Conservation (phyloP, 805 yeast genomes). For the Saccharomyces mikatae region DNA sequence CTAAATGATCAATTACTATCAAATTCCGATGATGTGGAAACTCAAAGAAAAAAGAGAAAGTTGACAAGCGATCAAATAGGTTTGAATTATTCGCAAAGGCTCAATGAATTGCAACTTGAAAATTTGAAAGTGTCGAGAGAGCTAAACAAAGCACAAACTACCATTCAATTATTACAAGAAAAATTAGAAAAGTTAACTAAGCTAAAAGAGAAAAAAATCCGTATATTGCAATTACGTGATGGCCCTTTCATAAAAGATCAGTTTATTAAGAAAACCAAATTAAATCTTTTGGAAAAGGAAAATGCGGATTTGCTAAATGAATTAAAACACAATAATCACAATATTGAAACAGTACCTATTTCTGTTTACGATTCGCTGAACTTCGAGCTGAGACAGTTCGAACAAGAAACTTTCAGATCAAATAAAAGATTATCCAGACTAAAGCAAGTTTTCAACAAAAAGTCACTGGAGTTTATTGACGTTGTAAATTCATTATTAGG, state of each 20-base stretch:
- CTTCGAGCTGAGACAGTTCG: conserved; percentile 42
- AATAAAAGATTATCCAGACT: conserved; percentile 46
- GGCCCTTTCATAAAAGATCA: conserved; percentile 63
- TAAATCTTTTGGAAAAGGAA: conserved; percentile 48
- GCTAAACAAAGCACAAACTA: conserved; percentile 32
- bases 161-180: conserved; percentile 31
- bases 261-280: conserved; percentile 43
- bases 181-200: conserved; percentile 32
- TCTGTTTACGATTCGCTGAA: conserved; percentile 56
- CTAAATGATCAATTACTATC: conserved; percentile 22
- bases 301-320: conserved; percentile 44
- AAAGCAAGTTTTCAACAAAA: conserved; percentile 50
- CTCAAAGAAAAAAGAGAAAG: conserved; percentile 22
- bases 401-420: conserved; percentile 39
- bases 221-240: conserved; percentile 53
- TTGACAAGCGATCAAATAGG: conserved; percentile 22
- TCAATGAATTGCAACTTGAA: conserved; percentile 35
- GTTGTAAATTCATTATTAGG: conserved; percentile 65
- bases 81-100: conserved; percentile 23
- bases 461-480: conserved; percentile 64
- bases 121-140: conserved; percentile 34
- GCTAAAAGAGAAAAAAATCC: conserved; percentile 34
- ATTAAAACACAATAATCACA: conserved; percentile 11
- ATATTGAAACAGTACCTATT: conserved; percentile 39
- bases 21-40: conserved; percentile 6